Percentiles rank a stretch among this genome's conserved stretches.
Conservation (phyloP, 139 green algal species). For the Tetraselmis striata region DNA sequence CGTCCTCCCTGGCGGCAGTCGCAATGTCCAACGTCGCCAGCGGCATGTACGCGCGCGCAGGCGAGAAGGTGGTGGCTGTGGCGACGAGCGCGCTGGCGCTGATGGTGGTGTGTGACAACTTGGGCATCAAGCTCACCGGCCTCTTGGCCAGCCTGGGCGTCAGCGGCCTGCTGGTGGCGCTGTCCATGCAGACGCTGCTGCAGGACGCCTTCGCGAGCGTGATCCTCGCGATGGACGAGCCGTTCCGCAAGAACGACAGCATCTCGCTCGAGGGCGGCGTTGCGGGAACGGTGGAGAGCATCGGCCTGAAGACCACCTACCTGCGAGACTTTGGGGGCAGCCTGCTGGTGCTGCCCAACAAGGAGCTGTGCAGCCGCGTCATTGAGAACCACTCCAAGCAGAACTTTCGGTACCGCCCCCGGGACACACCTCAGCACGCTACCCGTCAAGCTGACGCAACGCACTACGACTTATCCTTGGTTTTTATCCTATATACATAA, state of each 20-base stretch:
- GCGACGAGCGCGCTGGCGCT: not conserved
- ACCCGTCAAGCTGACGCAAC: no score
- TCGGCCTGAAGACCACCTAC: not conserved
- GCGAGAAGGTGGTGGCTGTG: not conserved
- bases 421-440: no score
- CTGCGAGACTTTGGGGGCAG: not conserved
- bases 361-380: not conserved
- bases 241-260: not conserved
- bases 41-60: not conserved
- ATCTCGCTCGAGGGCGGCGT: not conserved
- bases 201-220: not conserved
- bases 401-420: not conserved
- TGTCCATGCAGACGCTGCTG: not conserved
- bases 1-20: not conserved
- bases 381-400: not conserved
- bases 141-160: not conserved
- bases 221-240: not conserved
- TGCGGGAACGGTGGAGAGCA: not conserved
- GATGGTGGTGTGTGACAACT: not conserved
- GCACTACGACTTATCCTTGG: no score
- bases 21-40: not conserved
- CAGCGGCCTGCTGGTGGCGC: not conserved
- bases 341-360: not conserved
- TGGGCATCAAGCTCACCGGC: not conserved
- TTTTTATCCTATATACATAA: no score